These are phyloP conservation scores for Ceratocystis diversiconidia DNA, from an alignment of 2,329 filamentous ascomycete genomes.

Conservation along the genomic window DNA sequence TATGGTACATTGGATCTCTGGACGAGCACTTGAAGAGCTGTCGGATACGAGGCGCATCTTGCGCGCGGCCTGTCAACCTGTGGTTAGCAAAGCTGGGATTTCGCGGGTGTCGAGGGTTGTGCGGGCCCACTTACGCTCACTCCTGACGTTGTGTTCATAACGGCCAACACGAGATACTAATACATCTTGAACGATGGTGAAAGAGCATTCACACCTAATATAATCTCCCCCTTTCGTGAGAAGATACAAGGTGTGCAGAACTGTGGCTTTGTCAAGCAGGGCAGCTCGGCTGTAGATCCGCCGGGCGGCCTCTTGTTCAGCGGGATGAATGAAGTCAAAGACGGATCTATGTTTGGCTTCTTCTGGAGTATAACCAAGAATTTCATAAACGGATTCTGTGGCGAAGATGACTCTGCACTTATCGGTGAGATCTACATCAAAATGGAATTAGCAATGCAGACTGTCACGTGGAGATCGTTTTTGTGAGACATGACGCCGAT, in stretches of 20 bases:
- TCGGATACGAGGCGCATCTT: constrained; percentile 63
- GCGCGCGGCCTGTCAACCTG: constrained; percentile 47
- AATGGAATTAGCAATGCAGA: not conserved
- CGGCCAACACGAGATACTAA: constrained; percentile 73
- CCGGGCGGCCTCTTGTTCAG: constrained; percentile 63
- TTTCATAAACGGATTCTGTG: constrained; percentile 70
- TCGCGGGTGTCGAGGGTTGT: not conserved
- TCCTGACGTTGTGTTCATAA: constrained; percentile 54
- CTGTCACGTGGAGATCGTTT: not conserved
- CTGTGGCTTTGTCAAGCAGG: constrained; percentile 68
- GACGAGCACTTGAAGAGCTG: constrained; percentile 70
- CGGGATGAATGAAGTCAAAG: constrained; percentile 76
- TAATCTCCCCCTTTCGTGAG: constrained; percentile 31
- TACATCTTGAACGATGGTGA: constrained; percentile 78
- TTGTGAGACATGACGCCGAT: not conserved
- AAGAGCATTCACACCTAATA: constrained; percentile 74
- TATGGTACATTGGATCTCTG: constrained; percentile 73
- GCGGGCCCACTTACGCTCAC: constrained; percentile 48
- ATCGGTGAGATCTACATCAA: constrained; percentile 47
- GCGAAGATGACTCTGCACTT: constrained; percentile 71
- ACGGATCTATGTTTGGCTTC: constrained; percentile 63
- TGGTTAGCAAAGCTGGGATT: not conserved
- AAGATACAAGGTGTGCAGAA: constrained; percentile 39
- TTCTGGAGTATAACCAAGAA: constrained; percentile 63
- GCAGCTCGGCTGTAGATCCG: constrained; percentile 60